Evolutionary conservation across 768 basidiomycete genomes (phyloP).

Genomic region (Collybiopsis luxurians): DNA sequence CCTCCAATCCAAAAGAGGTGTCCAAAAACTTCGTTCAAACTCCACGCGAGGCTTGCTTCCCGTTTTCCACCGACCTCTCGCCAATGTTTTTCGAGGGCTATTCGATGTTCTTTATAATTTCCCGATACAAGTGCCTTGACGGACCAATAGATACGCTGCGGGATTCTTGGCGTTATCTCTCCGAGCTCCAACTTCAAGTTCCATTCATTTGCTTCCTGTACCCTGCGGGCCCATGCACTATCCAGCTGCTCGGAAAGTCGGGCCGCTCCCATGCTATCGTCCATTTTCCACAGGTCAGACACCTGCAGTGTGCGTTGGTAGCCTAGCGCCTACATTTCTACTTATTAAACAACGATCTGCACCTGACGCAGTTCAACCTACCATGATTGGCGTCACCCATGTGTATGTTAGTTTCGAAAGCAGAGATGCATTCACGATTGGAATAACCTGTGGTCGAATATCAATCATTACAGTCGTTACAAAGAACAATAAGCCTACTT

Average conservation of each 20-base stretch:
- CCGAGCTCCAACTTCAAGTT: slow-evolving; percentile 48
- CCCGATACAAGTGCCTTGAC: slow-evolving; percentile 19
- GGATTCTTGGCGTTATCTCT: slow-evolving; percentile 38
- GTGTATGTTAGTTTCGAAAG: slow-evolving; percentile 61
- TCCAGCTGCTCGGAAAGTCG: slow-evolving; percentile 53
- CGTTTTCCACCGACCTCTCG: slow-evolving; percentile 40
- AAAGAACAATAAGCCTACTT: background rate
- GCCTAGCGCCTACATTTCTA: slow-evolving; percentile 43
- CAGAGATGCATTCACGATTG: slow-evolving; percentile 55
- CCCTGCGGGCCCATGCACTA: slow-evolving; percentile 48
- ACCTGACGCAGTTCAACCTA: background rate
- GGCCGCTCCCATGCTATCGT: slow-evolving; percentile 44
- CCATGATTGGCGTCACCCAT: slow-evolving; percentile 68
- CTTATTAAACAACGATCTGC: background rate
- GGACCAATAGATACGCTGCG: slow-evolving; percentile 39
- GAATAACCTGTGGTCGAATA: slow-evolving; percentile 43
- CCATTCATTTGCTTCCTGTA: slow-evolving; percentile 51
- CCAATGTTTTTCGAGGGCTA: slow-evolving; percentile 40
- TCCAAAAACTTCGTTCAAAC: slow-evolving; percentile 60
- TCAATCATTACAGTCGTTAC: background rate
- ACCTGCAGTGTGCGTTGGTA: slow-evolving; percentile 74
- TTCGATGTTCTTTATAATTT: slow-evolving; percentile 22
- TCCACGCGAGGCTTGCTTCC: slow-evolving; percentile 53
- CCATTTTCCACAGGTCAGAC: slow-evolving; percentile 72
- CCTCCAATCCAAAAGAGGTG: slow-evolving; percentile 63